A percentile compares a stretch with the other conserved stretches of the same genome.
phyloP scores from a whole-genome alignment of 805 yeast genomes.

The Kodamaea nitidulidarum region DNA sequence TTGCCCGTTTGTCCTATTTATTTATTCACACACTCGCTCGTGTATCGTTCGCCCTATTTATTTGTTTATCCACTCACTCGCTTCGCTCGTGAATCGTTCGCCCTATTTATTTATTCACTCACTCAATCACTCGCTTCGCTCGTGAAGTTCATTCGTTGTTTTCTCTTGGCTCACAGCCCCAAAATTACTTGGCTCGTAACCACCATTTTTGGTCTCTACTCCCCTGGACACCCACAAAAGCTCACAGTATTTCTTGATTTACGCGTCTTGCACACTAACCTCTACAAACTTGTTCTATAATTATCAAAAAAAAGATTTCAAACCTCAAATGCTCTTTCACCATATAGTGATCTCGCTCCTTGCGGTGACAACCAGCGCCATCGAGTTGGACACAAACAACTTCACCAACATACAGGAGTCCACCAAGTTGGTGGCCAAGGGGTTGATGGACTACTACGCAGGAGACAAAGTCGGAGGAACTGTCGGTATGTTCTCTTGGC shows the following conservation, averaged over 20 bases:
- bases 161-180: too few species aligned
- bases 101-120: too few species aligned
- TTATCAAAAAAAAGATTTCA: neutral
- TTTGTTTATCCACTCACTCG: too few species aligned
- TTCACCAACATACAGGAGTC: constrained; percentile 49
- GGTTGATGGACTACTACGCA: constrained; percentile 78
- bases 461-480: constrained; percentile 69
- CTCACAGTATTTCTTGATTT: neutral
- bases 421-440: constrained; percentile 57
- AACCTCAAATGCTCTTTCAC: constrained; percentile 1
- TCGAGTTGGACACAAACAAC: constrained; percentile 36
- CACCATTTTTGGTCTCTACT: neutral
- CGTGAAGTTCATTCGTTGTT: too few species aligned
- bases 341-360: constrained; percentile 9
- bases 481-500: constrained; percentile 80
- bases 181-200: neutral
- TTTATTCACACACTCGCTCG: too few species aligned
- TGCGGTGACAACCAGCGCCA: constrained; percentile 9
- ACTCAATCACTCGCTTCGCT: too few species aligned
- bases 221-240: too few species aligned
- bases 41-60: too few species aligned
- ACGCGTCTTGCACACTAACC: neutral
- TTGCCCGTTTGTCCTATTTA: too few species aligned
- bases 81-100: too few species aligned
- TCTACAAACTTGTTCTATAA: too few species aligned